These are phyloP conservation scores for Filosporella fistucella DNA, from an alignment of 495 filamentous ascomycete species.

Conservation along the genomic window DNA sequence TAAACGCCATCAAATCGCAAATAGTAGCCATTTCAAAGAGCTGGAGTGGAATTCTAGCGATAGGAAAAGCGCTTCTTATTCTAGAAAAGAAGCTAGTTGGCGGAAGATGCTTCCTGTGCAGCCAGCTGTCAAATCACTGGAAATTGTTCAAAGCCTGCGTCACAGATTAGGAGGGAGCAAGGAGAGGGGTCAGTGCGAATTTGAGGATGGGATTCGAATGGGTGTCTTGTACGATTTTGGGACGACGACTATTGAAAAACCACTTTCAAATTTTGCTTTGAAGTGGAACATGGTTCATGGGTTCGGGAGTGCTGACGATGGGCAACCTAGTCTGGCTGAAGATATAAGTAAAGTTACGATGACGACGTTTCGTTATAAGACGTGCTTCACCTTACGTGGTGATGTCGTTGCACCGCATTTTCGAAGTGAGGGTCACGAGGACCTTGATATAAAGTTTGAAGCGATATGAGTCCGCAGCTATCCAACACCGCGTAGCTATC, in stretches of 20 bases:
- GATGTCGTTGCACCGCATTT: no score
- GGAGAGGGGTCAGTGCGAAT: background rate
- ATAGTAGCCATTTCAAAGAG: background rate
- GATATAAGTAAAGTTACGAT: no score
- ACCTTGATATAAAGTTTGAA: no score
- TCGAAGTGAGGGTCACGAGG: no score
- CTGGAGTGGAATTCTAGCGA: background rate
- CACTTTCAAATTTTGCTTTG: background rate
- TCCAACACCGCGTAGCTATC: no score
- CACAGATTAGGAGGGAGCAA: background rate
- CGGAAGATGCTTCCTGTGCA: slow-evolving; percentile 10
- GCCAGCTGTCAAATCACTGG: background rate
- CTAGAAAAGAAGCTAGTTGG: slow-evolving; percentile 12
- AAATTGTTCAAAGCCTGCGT: background rate
- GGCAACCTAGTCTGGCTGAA: no score
- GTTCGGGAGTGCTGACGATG: no score
- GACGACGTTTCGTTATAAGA: no score
- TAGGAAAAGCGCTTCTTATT: background rate
- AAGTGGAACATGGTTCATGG: no score
- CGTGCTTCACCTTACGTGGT: no score
- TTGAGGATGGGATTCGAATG: slow-evolving; percentile 2
- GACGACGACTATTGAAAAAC: background rate
- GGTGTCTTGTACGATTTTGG: slow-evolving; percentile 5
- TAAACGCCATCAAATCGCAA: background rate
- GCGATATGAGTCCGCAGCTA: no score